Evolutionary conservation across 805 yeast genomes (phyloP), one percentile per base, ranked within the genome.

Genomic region (Teunomyces gatunensis): DNA sequence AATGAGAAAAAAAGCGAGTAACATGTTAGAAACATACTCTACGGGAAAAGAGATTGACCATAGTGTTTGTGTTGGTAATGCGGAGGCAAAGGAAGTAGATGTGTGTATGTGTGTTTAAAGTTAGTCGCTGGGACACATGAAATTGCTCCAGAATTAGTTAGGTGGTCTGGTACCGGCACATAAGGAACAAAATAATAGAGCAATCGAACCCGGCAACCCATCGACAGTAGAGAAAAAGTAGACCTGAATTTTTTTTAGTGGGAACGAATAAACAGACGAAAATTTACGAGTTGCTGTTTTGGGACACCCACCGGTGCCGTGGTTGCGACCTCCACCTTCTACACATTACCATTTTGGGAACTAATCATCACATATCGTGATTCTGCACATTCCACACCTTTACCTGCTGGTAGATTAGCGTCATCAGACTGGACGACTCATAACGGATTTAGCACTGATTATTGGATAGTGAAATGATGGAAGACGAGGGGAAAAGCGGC

Each of bases 21-120:
- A 18, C 10, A 42, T 10, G 5, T 6, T n/a, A 20, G 15, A 15
- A 12, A 36, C 35, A 12, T 43, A 43, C 40, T n/a, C 25, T 21
- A 40, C 44, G 47, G 21, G 28, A n/a, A 25, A 45, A 45, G 25
- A 45, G 41, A 17, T 42, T 42, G 7, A 39, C 47, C 47, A 45
- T 45, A 11, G n/a, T 32, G 30, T 5, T 21, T 3, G 18, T 25
- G 27, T 25, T 25, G 27, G 27, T 25, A 9, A 3, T 25, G 27
- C 4, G 6, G 27, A 6, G 10, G 27, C 7, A 15, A 35, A 20
- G 21, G 20, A 35, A 10, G 39, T 17, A 23, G 39, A 7, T 21
- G 17, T 25, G 27, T 25, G 17, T 32, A 15, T 15, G 34, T 2
- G 7, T n/a, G 7, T 13, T 32, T 18, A 18, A 18, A 13, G 11